Percentiles rank a stretch among this genome's conserved stretches.
Evolutionary conservation across 257 asterid species (phyloP).

Genomic region (Lycium barbarum): DNA sequence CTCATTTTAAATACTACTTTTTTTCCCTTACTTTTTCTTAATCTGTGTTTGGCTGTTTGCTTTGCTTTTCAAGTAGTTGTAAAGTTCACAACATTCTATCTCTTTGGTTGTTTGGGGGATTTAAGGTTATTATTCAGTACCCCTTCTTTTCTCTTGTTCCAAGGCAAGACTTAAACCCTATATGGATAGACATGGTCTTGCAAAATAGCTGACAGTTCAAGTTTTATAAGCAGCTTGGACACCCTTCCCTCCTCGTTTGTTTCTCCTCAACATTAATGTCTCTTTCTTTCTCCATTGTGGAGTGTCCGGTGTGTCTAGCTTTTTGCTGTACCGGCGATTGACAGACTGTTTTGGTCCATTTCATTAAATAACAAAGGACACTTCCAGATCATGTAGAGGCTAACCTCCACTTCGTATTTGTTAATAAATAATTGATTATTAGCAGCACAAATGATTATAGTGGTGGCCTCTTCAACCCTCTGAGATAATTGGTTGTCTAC

Average conservation of each 20-base stretch:
- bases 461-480: constrained; percentile 27
- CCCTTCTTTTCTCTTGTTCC: constrained; percentile 10
- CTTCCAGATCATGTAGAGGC: constrained; percentile 2
- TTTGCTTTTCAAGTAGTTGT: constrained; percentile 22
- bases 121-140: neutral
- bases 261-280: neutral
- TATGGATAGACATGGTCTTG: neutral
- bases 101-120: neutral
- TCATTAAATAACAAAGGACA: constrained; percentile 7
- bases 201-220: neutral
- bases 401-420: neutral
- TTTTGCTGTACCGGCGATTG: neutral
- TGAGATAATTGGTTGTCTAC: neutral
- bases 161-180: neutral
- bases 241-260: neutral
- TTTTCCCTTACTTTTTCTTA: neutral
- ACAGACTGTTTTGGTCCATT: neutral
- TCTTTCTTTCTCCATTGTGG: constrained; percentile 9
- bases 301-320: neutral
- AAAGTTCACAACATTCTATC: neutral
- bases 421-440: constrained; percentile 9
- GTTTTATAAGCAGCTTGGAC: neutral
- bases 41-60: neutral
- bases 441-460: neutral
- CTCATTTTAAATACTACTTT: neutral